phyloP scores from a whole-genome alignment of 2,329 filamentous ascomycete genomes.

The Epichloe typhina region DNA sequence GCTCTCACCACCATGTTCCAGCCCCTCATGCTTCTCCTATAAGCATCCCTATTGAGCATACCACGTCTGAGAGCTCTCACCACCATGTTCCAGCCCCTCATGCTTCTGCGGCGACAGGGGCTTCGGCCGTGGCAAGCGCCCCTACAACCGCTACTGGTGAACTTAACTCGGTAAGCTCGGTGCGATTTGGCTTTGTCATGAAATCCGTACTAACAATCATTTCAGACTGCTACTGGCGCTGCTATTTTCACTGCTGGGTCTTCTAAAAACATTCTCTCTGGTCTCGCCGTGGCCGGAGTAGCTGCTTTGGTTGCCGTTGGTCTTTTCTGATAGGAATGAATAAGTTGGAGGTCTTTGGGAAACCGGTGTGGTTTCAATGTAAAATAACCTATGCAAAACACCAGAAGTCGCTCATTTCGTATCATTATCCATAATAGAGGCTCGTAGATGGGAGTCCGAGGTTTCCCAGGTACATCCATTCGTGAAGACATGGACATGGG shows the following conservation, averaged over 20 bases:
- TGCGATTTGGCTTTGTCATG: too few species aligned
- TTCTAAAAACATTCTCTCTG: neutral
- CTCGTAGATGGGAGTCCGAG: neutral
- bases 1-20: neutral
- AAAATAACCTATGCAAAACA: neutral
- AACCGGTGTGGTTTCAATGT: too few species aligned
- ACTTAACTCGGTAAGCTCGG: neutral
- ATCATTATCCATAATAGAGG: neutral
- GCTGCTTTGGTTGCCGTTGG: constrained; percentile 5
- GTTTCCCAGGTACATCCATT: too few species aligned
- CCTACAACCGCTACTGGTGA: neutral
- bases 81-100: neutral
- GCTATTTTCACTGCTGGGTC: constrained; percentile 5
- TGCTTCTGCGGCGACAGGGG: neutral
- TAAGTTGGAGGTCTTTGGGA: too few species aligned
- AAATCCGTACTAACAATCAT: neutral
- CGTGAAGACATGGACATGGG: too few species aligned
- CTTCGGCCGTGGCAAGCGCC: neutral
- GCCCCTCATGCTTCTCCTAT: neutral
- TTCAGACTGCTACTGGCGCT: constrained; percentile 1
- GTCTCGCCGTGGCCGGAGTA: constrained; percentile 6
- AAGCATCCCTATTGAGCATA: neutral
- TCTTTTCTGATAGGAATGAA: constrained; percentile 7
- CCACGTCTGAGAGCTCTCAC: neutral
- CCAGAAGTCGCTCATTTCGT: neutral